phyloP scores from a whole-genome alignment of 1,284 basidiomycete species.

The Schizopora paradoxa region DNA sequence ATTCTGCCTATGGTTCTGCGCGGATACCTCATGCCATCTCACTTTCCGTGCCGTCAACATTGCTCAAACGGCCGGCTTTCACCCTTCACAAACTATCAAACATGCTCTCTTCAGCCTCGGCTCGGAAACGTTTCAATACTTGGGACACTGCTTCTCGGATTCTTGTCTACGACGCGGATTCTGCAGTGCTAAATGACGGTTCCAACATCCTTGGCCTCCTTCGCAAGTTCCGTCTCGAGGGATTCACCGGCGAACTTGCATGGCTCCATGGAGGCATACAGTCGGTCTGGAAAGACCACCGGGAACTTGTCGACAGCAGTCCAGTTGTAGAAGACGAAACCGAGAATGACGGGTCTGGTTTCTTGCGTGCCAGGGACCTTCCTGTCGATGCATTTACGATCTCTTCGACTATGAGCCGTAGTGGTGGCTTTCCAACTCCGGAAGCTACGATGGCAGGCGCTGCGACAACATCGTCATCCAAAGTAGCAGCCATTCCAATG shows the following conservation, averaged over 20 bases:
- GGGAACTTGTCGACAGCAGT: constrained; percentile 47
- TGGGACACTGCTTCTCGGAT: constrained; percentile 58
- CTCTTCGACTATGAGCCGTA: constrained; percentile 27
- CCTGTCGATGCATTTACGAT: constrained; percentile 30
- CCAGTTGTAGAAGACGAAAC: constrained; percentile 51
- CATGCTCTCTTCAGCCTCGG: constrained; percentile 62
- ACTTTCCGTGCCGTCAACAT: constrained; percentile 88
- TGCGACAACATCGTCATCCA: constrained; percentile 23
- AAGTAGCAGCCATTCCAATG: constrained; percentile 10
- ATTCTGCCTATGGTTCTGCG: constrained; percentile 62
- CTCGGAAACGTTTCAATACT: constrained; percentile 54
- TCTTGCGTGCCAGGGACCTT: constrained; percentile 26
- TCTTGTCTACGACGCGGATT: constrained; percentile 81
- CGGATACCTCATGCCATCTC: constrained; percentile 76
- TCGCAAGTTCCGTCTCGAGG: constrained; percentile 75
- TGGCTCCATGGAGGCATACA: constrained; percentile 83
- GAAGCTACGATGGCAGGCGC: constrained; percentile 17
- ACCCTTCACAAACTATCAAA: constrained; percentile 67
- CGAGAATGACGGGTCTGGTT: constrained; percentile 22
- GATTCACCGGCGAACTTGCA: constrained; percentile 58
- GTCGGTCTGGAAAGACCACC: constrained; percentile 53
- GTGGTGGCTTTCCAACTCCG: no score
- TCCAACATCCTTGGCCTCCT: constrained; percentile 77
- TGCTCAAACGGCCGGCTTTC: constrained; percentile 85
- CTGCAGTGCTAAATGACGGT: constrained; percentile 49